Evolutionary conservation across 169 alveolate species (phyloP).

Genomic region (Eimeria praecox): DNA sequence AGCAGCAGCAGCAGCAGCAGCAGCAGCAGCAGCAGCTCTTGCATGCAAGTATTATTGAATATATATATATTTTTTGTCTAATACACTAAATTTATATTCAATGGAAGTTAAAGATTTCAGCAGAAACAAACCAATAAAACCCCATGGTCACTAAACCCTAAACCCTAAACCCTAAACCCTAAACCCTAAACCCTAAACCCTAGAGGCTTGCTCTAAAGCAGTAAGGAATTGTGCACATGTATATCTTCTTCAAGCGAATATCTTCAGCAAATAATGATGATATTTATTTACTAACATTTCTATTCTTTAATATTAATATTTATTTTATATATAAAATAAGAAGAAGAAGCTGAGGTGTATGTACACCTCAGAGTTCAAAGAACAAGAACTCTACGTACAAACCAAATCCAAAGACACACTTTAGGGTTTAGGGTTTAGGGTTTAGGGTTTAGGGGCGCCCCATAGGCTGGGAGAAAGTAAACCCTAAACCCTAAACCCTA

Average conservation of each 20-base stretch:
- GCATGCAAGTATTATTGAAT: neutral
- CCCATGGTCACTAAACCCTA: neutral
- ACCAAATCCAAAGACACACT: neutral
- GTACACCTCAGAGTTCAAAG: too few relatives aligned
- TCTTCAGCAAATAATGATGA: too few relatives aligned
- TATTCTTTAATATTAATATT: too few relatives aligned
- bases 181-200: conserved; percentile 44
- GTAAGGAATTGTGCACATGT: neutral
- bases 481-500: neutral
- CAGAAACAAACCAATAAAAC: neutral
- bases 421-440: neutral
- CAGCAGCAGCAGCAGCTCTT: neutral
- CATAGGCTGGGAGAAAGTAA: too few relatives aligned
- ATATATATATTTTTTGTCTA: neutral
- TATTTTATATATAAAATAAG: too few relatives aligned
- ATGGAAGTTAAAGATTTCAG: neutral
- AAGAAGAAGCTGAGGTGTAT: too few relatives aligned
- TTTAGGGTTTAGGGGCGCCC: too few relatives aligned
- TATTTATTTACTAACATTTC: too few relatives aligned
- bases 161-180: conserved; percentile 46
- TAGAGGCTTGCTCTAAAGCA: neutral
- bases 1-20: conserved; percentile 29
- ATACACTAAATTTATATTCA: neutral
- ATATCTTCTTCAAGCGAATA: too few relatives aligned
- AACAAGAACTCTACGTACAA: too few relatives aligned